A percentile compares a stretch with the other conserved stretches of the same genome.
Evolutionary conservation across 1,284 basidiomycete genomes (phyloP).

Genomic region (Lignosus rhinocerotis): DNA sequence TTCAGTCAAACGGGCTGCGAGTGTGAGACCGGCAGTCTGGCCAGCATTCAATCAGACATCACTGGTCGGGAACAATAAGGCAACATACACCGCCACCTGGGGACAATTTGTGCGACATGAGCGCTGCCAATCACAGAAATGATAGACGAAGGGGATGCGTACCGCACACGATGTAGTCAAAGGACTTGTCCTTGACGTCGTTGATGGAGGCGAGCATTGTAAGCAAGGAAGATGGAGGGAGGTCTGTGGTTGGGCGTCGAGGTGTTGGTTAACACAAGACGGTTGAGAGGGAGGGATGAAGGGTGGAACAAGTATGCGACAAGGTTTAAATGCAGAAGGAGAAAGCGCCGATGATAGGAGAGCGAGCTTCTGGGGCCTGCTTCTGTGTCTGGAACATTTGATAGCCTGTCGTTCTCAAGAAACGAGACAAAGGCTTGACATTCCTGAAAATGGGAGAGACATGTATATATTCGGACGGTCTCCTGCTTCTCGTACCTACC

Average conservation of each 20-base stretch:
- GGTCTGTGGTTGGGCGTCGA: background rate
- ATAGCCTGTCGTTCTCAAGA: conserved; percentile 10
- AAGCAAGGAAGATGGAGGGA: background rate
- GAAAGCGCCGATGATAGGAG: background rate
- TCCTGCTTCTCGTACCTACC: conserved; percentile 1
- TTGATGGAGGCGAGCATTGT: conserved; percentile 26
- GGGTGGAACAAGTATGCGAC: background rate
- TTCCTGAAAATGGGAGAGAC: conserved; percentile 4
- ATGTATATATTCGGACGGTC: background rate
- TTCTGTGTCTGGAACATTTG: conserved; percentile 15
- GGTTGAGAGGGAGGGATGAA: background rate
- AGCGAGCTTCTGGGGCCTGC: background rate
- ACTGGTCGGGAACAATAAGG: background rate
- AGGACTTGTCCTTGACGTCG: conserved; percentile 28
- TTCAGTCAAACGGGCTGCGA: conserved; percentile 48
- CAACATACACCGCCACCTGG: conserved; percentile 24
- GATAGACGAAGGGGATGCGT: background rate
- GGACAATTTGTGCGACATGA: background rate
- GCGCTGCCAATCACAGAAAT: background rate
- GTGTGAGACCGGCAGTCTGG: conserved; percentile 45
- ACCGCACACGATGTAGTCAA: conserved; percentile 35
- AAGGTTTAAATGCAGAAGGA: conserved; percentile 6
- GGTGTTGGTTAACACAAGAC: background rate
- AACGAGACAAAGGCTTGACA: background rate
- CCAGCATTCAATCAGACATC: background rate